Base-by-base conservation (phyloP, 208 protist genomes). In the Leishmania tarentolae region DNA sequence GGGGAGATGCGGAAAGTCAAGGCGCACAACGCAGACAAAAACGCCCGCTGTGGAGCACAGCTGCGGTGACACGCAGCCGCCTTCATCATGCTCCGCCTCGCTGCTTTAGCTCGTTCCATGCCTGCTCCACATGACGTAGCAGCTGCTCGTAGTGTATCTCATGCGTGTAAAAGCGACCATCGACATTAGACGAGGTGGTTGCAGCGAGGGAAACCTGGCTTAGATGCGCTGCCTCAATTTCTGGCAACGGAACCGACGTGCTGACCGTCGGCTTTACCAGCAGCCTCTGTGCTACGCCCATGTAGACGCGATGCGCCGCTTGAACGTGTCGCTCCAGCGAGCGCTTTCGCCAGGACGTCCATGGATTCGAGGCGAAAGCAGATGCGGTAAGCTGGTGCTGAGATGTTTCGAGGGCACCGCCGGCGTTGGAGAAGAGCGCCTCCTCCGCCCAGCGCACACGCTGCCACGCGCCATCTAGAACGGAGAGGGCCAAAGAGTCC, bases 391-490 rank as follows among this genome's bases (percentile, higher is more conserved):
- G 52, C 81, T 77, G 74, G 35, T 6, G 35, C 50, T 56, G 28
- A 3, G 69, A 71, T 42, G 21, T 59, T 9, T 31, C 66, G 13
- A 69, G 44, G 31, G 61, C 59, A 0, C 70, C 40, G 24, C 59
- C 75, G 7, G 70, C 65, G 56, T 74, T 40, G n/a, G 75, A 53
- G 70, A 78, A 79, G 17, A 71, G 77, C n/a, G 24, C 77, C 65
- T 85, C 77, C 65, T 85, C 82, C 13, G 78, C 73, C 4, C 50
- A 59, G 31, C 66, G 56, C 37, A 82, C 37, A 13, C 35, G 31
- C 24, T 28, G 53, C 76, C 78, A 85, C 53, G 82, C 77, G 28
- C 82, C 82, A 59, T 85, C 82, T 50, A 85, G 73, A 35, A 82
- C 82, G 44, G 76, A 74, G 40, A 85, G 76, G 0, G 77, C 82